phyloP scores from a whole-genome alignment of 768 basidiomycete species.

The Rubroboletus pulcherrimus region DNA sequence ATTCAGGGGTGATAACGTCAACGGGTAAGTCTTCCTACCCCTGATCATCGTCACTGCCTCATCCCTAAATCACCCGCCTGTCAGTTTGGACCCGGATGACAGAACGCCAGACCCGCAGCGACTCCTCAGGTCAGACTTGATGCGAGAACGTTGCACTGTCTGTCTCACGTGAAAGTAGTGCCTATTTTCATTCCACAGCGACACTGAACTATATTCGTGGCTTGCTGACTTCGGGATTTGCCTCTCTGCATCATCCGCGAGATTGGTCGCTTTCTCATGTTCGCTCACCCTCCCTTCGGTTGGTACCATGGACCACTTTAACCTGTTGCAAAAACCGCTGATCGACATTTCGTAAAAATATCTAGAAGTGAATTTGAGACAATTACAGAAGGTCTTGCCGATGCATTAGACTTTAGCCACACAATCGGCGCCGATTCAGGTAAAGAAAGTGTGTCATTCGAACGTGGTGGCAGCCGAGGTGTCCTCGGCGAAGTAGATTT shows the following conservation, averaged over 20 bases:
- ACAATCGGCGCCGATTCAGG: constrained; percentile 76
- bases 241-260: constrained; percentile 84
- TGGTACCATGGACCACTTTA: constrained; percentile 16
- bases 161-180: constrained; percentile 42
- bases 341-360: constrained; percentile 8
- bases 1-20: constrained; percentile 90
- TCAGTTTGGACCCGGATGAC: constrained; percentile 62
- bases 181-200: constrained; percentile 93
- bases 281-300: constrained; percentile 74
- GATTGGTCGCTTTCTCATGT: constrained; percentile 94
- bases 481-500: constrained; percentile 87
- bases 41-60: background rate
- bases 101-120: constrained; percentile 89
- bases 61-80: background rate
- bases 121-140: constrained; percentile 55
- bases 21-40: constrained; percentile 54
- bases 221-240: constrained; percentile 89
- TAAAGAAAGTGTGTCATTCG: constrained; percentile 48
- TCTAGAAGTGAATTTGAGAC: constrained; percentile 75
- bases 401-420: constrained; percentile 89
- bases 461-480: constrained; percentile 65
- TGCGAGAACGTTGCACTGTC: background rate
- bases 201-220: constrained; percentile 91
- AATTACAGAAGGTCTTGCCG: constrained; percentile 79
- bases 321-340: constrained; percentile 4